Percentiles rank a stretch among this genome's conserved stretches.
Conservation (phyloP, 495 filamentous ascomycete genomes). For the Patellaria atrata region DNA sequence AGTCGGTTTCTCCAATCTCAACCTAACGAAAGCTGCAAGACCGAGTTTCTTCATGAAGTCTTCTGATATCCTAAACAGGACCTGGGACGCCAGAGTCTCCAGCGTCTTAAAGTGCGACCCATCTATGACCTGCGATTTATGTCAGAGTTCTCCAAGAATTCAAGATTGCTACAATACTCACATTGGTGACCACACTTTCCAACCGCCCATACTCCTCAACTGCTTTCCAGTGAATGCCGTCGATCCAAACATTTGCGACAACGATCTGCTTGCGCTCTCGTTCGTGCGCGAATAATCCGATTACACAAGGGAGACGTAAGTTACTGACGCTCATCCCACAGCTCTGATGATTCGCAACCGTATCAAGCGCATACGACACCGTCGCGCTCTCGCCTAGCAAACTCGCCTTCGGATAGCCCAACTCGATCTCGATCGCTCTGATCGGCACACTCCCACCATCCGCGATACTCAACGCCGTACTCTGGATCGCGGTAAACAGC, state of each 20-base stretch:
- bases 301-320: conserved; percentile 40
- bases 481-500: conserved; percentile 1
- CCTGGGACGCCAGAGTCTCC: conserved; percentile 39
- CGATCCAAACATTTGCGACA: conserved; percentile 38
- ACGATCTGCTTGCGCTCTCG: conserved; percentile 43
- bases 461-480: conserved; percentile 2
- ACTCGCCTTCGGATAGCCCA: conserved; percentile 23
- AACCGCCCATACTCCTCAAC: conserved; percentile 34
- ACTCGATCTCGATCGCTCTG: conserved; percentile 6
- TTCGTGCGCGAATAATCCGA: conserved; percentile 49
- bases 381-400: conserved; percentile 24
- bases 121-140: conserved; percentile 33
- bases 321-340: conserved; percentile 21
- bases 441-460: conserved; percentile 3
- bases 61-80: conserved; percentile 29
- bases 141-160: conserved; percentile 8
- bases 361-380: background rate
- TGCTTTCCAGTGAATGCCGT: conserved; percentile 23
- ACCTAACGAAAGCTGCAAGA: conserved; percentile 24
- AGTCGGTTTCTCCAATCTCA: conserved; percentile 43
- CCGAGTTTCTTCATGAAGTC: conserved; percentile 21
- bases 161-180: conserved; percentile 19
- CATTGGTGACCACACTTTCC: conserved; percentile 37
- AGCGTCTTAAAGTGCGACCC: conserved; percentile 47
- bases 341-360: background rate